Percentiles rank a stretch among this genome's conserved stretches.
Conservation (phyloP, 257 asterid species). For the Przewalskia tangutica region DNA sequence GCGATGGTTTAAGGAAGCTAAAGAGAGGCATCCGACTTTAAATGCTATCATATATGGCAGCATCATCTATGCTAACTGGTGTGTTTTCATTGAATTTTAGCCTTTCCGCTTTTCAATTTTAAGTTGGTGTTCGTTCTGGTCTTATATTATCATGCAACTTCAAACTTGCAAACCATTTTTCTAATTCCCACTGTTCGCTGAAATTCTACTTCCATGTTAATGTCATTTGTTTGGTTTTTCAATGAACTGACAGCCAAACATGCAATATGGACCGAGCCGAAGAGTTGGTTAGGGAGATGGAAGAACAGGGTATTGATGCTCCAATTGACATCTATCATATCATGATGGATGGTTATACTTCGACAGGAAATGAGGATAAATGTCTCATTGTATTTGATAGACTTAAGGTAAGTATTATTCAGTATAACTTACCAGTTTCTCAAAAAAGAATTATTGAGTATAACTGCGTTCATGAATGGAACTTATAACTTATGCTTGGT, state of each 20-base stretch:
- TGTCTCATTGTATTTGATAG: conserved; percentile 78
- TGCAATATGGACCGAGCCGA: conserved; percentile 68
- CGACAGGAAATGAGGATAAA: conserved; percentile 58
- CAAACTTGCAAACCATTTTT: not conserved
- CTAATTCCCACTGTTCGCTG: not conserved
- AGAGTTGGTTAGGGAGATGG: conserved; percentile 94
- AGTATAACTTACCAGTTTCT: too few relatives aligned
- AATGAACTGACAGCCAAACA: conserved; percentile 51
- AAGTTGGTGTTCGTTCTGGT: not conserved
- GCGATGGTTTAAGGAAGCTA: conserved; percentile 89
- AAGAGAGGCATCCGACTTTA: conserved; percentile 47
- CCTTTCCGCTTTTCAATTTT: not conserved
- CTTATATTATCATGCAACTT: not conserved
- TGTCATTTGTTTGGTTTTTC: not conserved
- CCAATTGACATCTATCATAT: conserved; percentile 83
- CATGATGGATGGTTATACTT: conserved; percentile 98
- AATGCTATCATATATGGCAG: conserved; percentile 84
- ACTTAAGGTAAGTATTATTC: conserved; percentile 46
- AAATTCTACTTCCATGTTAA: not conserved
- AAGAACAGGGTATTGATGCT: conserved; percentile 93
- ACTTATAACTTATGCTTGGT: not conserved
- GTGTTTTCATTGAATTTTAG: conserved; percentile 8
- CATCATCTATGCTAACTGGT: conserved; percentile 88
- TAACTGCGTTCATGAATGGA: not conserved
- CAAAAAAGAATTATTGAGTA: too few relatives aligned